Percentiles rank a stretch among this genome's conserved stretches.
Evolutionary conservation across 108 stramenopile species (phyloP).

Genomic region (Nitzschia putrida): DNA sequence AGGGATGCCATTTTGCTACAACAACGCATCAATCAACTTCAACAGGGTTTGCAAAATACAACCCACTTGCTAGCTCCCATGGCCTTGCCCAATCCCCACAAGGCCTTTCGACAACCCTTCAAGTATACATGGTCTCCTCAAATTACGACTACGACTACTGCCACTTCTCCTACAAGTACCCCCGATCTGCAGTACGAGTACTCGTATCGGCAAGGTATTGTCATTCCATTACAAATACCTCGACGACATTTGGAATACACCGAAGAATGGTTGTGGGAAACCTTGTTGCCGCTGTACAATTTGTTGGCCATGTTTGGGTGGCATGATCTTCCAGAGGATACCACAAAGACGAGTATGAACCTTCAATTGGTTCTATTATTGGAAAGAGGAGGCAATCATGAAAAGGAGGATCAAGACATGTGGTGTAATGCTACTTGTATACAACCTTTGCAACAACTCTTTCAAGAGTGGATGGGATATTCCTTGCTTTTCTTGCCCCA

Average conservation of each 20-base stretch:
- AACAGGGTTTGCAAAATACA: no score
- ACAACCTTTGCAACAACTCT: background rate
- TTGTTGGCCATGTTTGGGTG: constrained; percentile 25
- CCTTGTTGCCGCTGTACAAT: constrained; percentile 22
- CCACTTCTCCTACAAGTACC: no score
- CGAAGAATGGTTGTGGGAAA: constrained; percentile 3
- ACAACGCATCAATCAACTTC: no score
- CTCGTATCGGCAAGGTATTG: no score
- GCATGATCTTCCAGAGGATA: background rate
- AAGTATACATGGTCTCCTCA: no score
- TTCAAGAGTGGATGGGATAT: constrained; percentile 7
- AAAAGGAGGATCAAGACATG: background rate
- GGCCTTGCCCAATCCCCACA: no score
- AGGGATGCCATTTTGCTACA: no score
- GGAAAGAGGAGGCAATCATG: background rate
- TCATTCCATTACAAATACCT: no score
- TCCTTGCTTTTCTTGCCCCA: background rate
- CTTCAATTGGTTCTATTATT: background rate
- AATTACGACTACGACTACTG: background rate
- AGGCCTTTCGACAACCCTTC: background rate
- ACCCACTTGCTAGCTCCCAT: no score
- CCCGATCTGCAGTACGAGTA: no score
- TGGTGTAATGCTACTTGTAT: background rate
- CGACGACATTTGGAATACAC: background rate
- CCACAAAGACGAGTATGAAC: background rate